phyloP scores from a whole-genome alignment of 768 basidiomycete species.

The Mycena haematopus region DNA sequence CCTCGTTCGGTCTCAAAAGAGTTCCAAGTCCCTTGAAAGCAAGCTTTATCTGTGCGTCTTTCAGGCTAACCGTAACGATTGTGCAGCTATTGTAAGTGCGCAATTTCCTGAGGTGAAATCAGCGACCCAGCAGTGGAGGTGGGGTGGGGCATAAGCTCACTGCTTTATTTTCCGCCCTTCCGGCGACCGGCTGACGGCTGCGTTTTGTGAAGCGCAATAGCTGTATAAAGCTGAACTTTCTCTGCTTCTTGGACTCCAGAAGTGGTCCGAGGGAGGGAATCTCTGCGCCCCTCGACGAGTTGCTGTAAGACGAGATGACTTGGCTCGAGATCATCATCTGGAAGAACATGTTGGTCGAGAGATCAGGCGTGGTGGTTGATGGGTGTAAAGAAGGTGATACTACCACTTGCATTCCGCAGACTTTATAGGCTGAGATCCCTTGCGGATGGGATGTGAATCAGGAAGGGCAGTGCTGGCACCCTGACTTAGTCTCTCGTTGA shows the following conservation, averaged over 20 bases:
- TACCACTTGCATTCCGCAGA: no score
- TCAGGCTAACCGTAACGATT: no score
- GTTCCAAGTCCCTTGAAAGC: not conserved
- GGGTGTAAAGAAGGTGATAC: no score
- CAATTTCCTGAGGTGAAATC: not conserved
- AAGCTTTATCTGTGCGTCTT: no score
- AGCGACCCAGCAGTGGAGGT: not conserved
- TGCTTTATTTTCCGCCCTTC: not conserved
- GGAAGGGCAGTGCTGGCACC: no score
- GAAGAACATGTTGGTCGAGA: not conserved
- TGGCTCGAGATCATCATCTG: conserved; percentile 7
- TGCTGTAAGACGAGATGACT: not conserved
- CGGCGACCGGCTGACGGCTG: not conserved
- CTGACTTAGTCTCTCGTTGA: no score
- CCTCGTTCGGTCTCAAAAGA: no score
- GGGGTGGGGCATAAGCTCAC: not conserved
- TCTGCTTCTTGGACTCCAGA: not conserved
- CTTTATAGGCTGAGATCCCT: no score
- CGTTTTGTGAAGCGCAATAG: not conserved
- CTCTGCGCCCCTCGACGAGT: not conserved
- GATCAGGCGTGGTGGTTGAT: no score
- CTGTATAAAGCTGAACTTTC: not conserved
- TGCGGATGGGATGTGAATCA: no score
- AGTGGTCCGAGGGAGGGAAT: not conserved
- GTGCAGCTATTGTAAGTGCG: no score